These are phyloP conservation scores for Pseudonitzschia delicatissima DNA, from an alignment of 108 stramenopile species.

Conservation along the genomic window DNA sequence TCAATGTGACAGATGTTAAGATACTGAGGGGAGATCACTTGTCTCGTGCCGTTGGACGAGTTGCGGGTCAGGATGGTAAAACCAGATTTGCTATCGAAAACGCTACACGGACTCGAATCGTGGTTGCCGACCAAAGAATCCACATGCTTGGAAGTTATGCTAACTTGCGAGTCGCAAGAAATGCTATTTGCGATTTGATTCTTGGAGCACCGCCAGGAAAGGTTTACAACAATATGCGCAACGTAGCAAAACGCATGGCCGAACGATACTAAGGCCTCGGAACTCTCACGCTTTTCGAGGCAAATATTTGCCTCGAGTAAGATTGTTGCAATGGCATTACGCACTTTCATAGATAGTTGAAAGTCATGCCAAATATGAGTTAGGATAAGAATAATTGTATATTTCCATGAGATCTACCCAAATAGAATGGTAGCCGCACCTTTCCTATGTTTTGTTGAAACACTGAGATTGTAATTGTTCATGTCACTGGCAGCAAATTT, in stretches of 20 bases:
- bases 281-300: too few species aligned
- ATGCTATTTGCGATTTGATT: conserved; percentile 98
- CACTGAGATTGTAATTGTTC: too few species aligned
- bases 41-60: conserved; percentile 95
- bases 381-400: too few species aligned
- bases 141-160: conserved; percentile 94
- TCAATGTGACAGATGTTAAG: conserved; percentile 97
- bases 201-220: conserved; percentile 99
- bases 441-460: too few species aligned
- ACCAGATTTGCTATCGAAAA: conserved; percentile 99
- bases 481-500: too few species aligned
- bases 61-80: conserved; percentile 99
- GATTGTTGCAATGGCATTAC: too few species aligned
- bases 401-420: too few species aligned
- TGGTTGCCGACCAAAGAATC: conserved; percentile 94
- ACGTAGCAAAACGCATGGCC: conserved; percentile 95
- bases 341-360: too few species aligned
- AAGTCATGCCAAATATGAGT: too few species aligned
- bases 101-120: conserved; percentile 97
- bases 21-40: conserved; percentile 94
- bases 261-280: conserved; percentile 79
- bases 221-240: conserved; percentile 99
- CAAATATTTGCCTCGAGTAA: too few species aligned
- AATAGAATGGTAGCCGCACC: too few species aligned
- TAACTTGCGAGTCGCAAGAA: conserved; percentile 96